A percentile compares a stretch with the other conserved stretches of the same genome.
These are phyloP conservation scores for Oidium heveae DNA, from an alignment of 2,329 filamentous ascomycete species.

Conservation along the genomic window DNA sequence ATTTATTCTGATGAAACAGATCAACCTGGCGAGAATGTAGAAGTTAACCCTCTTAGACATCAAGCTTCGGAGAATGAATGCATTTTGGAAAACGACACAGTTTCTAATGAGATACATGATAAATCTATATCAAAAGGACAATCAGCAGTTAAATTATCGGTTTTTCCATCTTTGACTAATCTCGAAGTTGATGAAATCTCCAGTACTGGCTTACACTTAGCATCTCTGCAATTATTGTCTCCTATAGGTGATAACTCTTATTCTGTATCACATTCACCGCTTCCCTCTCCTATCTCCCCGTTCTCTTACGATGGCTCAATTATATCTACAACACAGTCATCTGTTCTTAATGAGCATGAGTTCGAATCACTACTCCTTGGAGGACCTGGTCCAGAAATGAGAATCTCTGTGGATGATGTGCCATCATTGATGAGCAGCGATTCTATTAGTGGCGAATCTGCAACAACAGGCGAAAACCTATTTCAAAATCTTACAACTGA, in stretches of 20 bases:
- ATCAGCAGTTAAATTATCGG: conserved; percentile 14
- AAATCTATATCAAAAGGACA: conserved; percentile 14
- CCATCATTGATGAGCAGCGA: conserved; percentile 53
- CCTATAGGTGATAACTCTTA: conserved; percentile 27
- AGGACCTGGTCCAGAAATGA: conserved; percentile 45
- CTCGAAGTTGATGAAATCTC: conserved; percentile 19
- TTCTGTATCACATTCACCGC: conserved; percentile 26
- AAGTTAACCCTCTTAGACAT: too few relatives aligned
- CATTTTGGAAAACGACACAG: conserved; percentile 12
- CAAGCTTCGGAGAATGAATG: conserved; percentile 12
- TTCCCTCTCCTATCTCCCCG: conserved; percentile 41
- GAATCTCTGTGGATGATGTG: conserved; percentile 47
- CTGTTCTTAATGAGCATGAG: conserved; percentile 25
- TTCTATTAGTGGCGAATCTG: conserved; percentile 43
- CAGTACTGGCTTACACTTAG: conserved; percentile 24
- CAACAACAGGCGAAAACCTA: conserved; percentile 7
- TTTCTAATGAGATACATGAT: conserved; percentile 16
- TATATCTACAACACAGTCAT: conserved; percentile 52
- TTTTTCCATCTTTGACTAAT: conserved; percentile 12
- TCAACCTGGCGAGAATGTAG: too few relatives aligned
- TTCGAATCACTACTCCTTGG: conserved; percentile 48
- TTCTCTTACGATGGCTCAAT: conserved; percentile 47
- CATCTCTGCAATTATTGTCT: conserved; percentile 18
- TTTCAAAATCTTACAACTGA: conserved; percentile 7
- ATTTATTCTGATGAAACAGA: conserved; percentile 19